Evolutionary conservation across 331 rosid genomes (phyloP), one percentile per base, ranked within the genome.

Genomic region (Pyrus hybrid): DNA sequence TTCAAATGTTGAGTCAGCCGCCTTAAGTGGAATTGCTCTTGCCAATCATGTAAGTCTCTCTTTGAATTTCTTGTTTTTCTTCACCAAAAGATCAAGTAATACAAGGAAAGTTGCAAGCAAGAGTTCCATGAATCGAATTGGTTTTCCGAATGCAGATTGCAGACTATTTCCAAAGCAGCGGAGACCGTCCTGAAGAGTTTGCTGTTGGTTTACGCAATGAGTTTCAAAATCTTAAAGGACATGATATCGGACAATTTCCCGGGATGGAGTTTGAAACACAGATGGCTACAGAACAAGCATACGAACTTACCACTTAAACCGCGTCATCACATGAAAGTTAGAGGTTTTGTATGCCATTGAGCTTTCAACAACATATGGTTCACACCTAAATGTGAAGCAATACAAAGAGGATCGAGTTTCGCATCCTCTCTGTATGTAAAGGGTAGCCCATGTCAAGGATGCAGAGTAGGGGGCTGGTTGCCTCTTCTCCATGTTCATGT

Each of bases 1-100:
- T 84, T 93, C 98, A 63, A 90, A 87, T 80, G 29, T 91, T 78
- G 98, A 93, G 83, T 87, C 98, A 17, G 97, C 98, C 64, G 95
- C 87, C 51, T 71, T 91, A 21, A 93, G 98, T 32, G 98, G 98
- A 69, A 91, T 90, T 26, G 87, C 95, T 66, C 87, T 91, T 20
- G 93, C 93, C 54, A 83, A 91, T 83, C 98, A 93, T 66, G 97
- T 90, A 87, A 87, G 80, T 29, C 22, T 30, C 21, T 29, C 76
- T 71, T 57, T 18, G 35, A 25, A 62, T 5, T 26, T 62, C 66
- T 7, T 8, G 22, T 67, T 33, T 67, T 68, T 13, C 43, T 63
- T 63, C 12, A 3, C 30, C 37, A 61, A 25, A 57, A 57, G 29
- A 22, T 0, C 10, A 61, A 61, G 32, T 23, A 25, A 2, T 12